Evolutionary conservation across 1,139 yeast genomes (phyloP).

Genomic region (Yamadazyma atmosphaerica): DNA sequence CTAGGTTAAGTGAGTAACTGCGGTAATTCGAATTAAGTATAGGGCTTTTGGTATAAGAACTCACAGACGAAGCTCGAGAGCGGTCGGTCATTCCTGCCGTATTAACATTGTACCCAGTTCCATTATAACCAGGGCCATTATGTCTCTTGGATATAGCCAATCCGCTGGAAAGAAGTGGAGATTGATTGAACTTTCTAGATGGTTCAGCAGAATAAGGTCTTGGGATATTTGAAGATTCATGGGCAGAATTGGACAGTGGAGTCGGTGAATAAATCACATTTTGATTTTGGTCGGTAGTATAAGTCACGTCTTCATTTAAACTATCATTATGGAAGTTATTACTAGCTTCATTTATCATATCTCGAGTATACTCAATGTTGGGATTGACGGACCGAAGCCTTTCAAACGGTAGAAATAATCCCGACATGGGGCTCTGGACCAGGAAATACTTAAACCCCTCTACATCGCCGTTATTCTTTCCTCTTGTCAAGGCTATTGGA

Average conservation of each 20-base stretch:
- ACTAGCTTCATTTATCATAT: constrained; percentile 14
- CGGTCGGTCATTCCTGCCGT: not conserved
- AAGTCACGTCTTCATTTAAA: constrained; percentile 8
- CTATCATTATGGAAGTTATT: constrained; percentile 7
- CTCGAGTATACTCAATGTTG: constrained; percentile 17
- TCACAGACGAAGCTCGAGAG: constrained; percentile 14
- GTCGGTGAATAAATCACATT: no score
- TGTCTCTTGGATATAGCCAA: not conserved
- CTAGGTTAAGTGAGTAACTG: constrained; percentile 10
- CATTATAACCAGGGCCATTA: not conserved
- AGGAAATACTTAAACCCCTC: constrained; percentile 45
- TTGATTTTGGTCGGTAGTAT: no score
- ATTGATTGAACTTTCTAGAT: constrained; percentile 11
- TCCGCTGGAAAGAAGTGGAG: constrained; percentile 9
- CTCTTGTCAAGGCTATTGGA: constrained; percentile 49
- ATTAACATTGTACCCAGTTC: not conserved
- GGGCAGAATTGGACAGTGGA: no score
- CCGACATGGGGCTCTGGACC: constrained; percentile 63
- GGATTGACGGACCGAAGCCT: constrained; percentile 51
- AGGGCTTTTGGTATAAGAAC: constrained; percentile 14
- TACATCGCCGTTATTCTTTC: constrained; percentile 47
- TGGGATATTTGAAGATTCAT: constrained; percentile 6
- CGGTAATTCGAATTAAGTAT: constrained; percentile 7
- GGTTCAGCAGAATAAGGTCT: constrained; percentile 13
- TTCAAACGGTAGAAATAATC: constrained; percentile 71